Evolutionary conservation across 495 filamentous ascomycete species (phyloP).

Genomic region (Aspergillus homomorphus): DNA sequence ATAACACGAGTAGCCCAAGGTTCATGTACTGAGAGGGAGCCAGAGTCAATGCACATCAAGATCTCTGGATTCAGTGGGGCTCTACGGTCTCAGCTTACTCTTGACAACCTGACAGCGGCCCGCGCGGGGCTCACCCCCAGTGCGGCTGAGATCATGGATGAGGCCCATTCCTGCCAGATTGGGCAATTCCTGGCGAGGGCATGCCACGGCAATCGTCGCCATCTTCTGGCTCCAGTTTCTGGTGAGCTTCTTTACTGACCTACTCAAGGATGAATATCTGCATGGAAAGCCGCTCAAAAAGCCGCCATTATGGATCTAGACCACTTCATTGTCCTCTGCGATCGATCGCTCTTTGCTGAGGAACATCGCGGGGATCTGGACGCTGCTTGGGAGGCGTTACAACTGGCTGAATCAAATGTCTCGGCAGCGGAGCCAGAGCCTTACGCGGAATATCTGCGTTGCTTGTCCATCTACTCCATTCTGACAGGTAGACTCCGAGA

Average conservation of each 20-base stretch:
- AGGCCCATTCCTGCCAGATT: neutral
- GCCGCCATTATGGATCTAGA: neutral
- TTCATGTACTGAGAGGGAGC: neutral
- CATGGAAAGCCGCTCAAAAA: neutral
- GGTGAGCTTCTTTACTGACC: neutral
- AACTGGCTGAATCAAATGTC: neutral
- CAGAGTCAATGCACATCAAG: neutral
- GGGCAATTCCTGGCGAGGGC: slow-evolving; percentile 1
- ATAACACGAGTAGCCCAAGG: too few relatives aligned
- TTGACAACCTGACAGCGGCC: neutral
- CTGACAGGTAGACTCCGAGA: neutral
- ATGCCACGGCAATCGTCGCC: too few relatives aligned
- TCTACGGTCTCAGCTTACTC: neutral
- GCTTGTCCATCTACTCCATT: neutral
- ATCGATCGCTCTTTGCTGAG: neutral
- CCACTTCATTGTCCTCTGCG: neutral
- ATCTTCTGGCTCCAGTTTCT: too few relatives aligned
- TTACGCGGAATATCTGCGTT: neutral
- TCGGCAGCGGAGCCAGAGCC: neutral
- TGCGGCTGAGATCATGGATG: neutral
- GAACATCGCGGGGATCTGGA: neutral
- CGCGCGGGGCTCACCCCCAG: neutral
- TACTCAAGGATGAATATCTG: neutral
- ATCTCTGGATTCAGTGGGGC: neutral
- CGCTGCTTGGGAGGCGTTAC: neutral